phyloP scores from a whole-genome alignment of 2,329 filamentous ascomycete genomes.

The Saccharata proteae region DNA sequence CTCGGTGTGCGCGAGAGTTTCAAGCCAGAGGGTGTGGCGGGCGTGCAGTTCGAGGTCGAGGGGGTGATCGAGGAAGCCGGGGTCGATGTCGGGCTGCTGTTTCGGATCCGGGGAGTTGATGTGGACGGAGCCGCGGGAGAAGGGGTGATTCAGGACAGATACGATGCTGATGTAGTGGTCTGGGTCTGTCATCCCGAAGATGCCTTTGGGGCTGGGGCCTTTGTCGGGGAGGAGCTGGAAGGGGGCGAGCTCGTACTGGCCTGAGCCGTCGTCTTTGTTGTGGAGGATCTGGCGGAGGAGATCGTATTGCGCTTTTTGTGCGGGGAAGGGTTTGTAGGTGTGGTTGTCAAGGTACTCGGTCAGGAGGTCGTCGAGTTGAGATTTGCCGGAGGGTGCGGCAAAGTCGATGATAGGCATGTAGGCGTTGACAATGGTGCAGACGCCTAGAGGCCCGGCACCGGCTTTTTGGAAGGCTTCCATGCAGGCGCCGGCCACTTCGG shows the following conservation, averaged over 20 bases:
- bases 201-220: background rate
- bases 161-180: conserved; percentile 12
- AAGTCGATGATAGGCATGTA: conserved; percentile 17
- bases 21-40: conserved; percentile 21
- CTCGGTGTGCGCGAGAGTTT: conserved; percentile 20
- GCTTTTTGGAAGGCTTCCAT: conserved; percentile 14
- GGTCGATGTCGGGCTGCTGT: conserved; percentile 25
- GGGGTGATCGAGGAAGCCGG: conserved; percentile 28
- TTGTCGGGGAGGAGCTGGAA: conserved; percentile 7
- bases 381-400: conserved; percentile 7
- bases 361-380: background rate
- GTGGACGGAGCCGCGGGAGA: conserved; percentile 20
- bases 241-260: conserved; percentile 8
- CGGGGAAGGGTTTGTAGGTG: background rate
- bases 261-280: background rate
- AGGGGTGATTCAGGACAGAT: conserved; percentile 17
- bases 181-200: conserved; percentile 3
- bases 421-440: conserved; percentile 12
- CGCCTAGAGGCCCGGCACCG: conserved; percentile 14
- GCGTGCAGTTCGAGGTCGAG: conserved; percentile 29
- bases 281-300: conserved; percentile 5
- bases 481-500: conserved; percentile 10
- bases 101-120: conserved; percentile 20
- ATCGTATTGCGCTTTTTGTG: conserved; percentile 5
- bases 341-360: background rate